Conservation (phyloP, 2,329 filamentous ascomycete species). For the Aureobasidium sp. region DNA sequence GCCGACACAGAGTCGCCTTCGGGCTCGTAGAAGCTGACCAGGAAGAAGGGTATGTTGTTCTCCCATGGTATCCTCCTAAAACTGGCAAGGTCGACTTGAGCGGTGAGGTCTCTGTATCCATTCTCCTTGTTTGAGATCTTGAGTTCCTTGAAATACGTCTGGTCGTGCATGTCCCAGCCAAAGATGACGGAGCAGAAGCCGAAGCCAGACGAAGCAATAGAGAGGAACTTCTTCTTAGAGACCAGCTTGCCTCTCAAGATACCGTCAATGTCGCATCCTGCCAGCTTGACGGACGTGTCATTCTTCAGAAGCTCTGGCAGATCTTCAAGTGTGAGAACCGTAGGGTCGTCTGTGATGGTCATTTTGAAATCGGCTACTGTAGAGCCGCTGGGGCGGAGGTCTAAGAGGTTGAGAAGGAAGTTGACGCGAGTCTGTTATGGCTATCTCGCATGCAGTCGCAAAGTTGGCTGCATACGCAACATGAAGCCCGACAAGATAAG, state of each 20-base stretch:
- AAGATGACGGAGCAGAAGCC: constrained; percentile 94
- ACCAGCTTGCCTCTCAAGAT: constrained; percentile 83
- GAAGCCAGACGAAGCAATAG: constrained; percentile 71
- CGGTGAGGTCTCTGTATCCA: constrained; percentile 79
- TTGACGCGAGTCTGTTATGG: neutral
- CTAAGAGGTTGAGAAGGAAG: neutral
- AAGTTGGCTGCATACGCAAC: neutral
- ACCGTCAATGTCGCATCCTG: constrained; percentile 80
- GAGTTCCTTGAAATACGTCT: constrained; percentile 79
- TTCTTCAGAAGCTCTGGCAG: constrained; percentile 60
- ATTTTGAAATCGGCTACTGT: constrained; percentile 19
- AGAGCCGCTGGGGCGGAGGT: no score
- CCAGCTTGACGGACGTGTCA: constrained; percentile 78
- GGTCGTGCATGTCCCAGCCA: constrained; percentile 96
- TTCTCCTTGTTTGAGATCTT: constrained; percentile 85
- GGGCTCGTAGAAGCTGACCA: constrained; percentile 76
- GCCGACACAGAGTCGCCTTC: constrained; percentile 65
- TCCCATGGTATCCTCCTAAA: constrained; percentile 90
- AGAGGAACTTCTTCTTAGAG: constrained; percentile 87
- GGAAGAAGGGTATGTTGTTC: constrained; percentile 74
- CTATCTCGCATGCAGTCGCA: neutral
- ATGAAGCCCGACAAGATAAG: constrained; percentile 1
- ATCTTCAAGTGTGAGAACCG: constrained; percentile 52
- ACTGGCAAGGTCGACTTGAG: constrained; percentile 67
- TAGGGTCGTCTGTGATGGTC: constrained; percentile 29